Conservation (phyloP, 2,329 filamentous ascomycete species). For the Botrytis paeoniae region DNA sequence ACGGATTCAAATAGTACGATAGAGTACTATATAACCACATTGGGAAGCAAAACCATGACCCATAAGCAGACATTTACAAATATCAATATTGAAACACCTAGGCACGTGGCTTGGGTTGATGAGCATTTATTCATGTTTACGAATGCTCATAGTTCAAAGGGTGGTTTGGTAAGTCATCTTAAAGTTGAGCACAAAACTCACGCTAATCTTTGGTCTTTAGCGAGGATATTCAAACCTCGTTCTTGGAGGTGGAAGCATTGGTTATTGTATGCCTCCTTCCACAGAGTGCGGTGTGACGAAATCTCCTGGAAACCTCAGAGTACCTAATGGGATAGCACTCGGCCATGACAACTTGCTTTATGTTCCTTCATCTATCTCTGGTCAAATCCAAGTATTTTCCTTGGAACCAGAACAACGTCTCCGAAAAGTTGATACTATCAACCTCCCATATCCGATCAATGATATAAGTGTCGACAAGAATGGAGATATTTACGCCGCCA, state of each 20-base stretch:
- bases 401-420: conserved; percentile 23
- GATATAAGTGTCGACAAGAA: conserved; percentile 40
- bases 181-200: neutral
- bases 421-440: conserved; percentile 32
- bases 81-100: conserved; percentile 37
- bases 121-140: conserved; percentile 40
- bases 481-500: conserved; percentile 39
- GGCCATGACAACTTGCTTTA: conserved; percentile 39
- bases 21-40: conserved; percentile 38
- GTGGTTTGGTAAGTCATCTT: conserved; percentile 26
- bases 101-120: conserved; percentile 38
- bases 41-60: conserved; percentile 32
- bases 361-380: conserved; percentile 33
- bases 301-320: conserved; percentile 29
- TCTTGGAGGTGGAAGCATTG: conserved; percentile 36
- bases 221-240: conserved; percentile 26
- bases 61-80: conserved; percentile 38
- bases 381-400: conserved; percentile 22
- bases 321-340: conserved; percentile 39
- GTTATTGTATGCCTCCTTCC: conserved; percentile 32
- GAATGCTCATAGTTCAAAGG: conserved; percentile 39
- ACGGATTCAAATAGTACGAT: conserved; percentile 38
- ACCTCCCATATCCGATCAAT: conserved; percentile 37
- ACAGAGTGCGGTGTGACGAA: conserved; percentile 34
- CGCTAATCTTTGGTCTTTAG: conserved; percentile 26